A percentile compares a stretch with the other conserved stretches of the same genome.
These are phyloP conservation scores for Torrubiella hemipterigena DNA, from an alignment of 2,329 filamentous ascomycete species.

Conservation along the genomic window DNA sequence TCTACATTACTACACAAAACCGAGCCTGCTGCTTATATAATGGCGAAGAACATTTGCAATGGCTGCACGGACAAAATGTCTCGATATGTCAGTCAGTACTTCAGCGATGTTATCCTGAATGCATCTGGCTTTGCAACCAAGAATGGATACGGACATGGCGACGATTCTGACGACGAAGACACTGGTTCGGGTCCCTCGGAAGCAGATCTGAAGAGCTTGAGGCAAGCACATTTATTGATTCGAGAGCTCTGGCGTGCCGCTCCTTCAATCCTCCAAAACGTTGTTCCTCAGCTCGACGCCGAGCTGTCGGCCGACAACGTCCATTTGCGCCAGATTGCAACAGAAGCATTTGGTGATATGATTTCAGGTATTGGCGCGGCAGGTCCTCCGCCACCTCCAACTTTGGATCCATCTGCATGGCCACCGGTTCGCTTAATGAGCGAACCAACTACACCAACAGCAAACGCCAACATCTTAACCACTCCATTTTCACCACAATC, in stretches of 20 bases:
- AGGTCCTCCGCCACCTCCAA: conserved; percentile 61
- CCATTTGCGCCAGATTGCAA: conserved; percentile 74
- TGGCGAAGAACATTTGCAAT: conserved; percentile 92
- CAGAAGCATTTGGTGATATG: conserved; percentile 91
- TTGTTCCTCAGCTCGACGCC: conserved; percentile 85
- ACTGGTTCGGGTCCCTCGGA: conserved; percentile 54
- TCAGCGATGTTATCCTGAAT: conserved; percentile 91
- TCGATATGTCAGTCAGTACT: conserved; percentile 88
- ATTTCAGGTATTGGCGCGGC: conserved; percentile 87
- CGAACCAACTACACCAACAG: conserved; percentile 31
- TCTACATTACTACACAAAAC: conserved; percentile 77
- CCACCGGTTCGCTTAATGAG: conserved; percentile 60
- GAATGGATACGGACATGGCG: conserved; percentile 46
- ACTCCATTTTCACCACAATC: conserved; percentile 80
- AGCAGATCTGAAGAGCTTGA: conserved; percentile 74
- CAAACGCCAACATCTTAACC: conserved; percentile 53
- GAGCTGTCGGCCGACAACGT: conserved; percentile 86
- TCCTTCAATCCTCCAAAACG: conserved; percentile 78
- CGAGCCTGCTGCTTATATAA: conserved; percentile 85
- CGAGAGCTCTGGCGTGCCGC: conserved; percentile 90
- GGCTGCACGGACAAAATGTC: conserved; percentile 88
- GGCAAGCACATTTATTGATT: conserved; percentile 80
- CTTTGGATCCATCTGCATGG: conserved; percentile 72
- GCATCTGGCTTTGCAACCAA: conserved; percentile 51
- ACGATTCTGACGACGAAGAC: conserved; percentile 54